Evolutionary conservation across 2,329 filamentous ascomycete species (phyloP), one percentile per base, ranked within the genome.

Genomic region (Ceratocystis cacaofunesta): DNA sequence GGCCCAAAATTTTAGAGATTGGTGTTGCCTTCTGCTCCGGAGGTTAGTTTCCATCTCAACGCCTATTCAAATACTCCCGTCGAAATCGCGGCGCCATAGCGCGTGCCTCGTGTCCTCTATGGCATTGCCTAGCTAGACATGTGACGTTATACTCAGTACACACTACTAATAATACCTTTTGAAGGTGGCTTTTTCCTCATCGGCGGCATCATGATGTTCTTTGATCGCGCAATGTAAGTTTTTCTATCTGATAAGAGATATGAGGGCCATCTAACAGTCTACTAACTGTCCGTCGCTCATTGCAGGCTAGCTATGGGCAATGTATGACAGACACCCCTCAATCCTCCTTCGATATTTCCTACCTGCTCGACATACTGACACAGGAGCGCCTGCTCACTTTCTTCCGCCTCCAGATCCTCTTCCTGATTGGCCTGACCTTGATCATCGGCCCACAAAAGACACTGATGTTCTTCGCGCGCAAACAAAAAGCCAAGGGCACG

Each of bases 11-110:
- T 66, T 71, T 72, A 97, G 94, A 99, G 77, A 88, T 97, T 72
- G 94, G 94, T 71, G 92, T 96, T 69, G 90, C 92, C 74, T 99
- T 99, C 80, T 97, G 94, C 82, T 94, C 90, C 73, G 92, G 91
- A 73, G 92, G 92, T 96, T 87, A 71, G 89, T 70, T 22, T 30
- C 7, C n/a, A 5, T n/a, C 10, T 15, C 25, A 36, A 5, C 5
- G 3, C 15, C 28, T 15, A 36, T 32, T n/a, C 17, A 8, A 19
- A 30, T n/a, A 4, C 12, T 58, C 28, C 8, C 30, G 19, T n/a
- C 28, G 36, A 30, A 30, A 28, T 10, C 48, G 22, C 48, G 8
- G n/a, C 22, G 48, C 22, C 36, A 15, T 41, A 15, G 46, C 46
- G 48, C 48, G 22, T 17, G 48, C 15, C 22, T 52, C 48, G 22